A percentile compares a stretch with the other conserved stretches of the same genome.
Conservation (phyloP, 2,329 filamentous ascomycete species). For the Colletotrichum chrysophilum region DNA sequence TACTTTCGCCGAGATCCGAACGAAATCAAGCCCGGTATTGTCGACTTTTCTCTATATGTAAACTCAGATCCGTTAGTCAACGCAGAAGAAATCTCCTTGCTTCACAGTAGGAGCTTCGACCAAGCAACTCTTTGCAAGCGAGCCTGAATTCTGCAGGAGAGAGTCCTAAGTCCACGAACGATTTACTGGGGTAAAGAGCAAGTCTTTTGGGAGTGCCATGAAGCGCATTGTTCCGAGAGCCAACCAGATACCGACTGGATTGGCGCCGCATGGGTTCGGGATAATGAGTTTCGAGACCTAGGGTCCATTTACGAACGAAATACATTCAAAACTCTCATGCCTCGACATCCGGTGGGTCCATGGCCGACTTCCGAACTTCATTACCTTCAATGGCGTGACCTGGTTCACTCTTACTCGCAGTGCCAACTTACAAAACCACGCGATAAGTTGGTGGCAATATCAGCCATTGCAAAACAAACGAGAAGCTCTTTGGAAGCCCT, state of each 20-base stretch:
- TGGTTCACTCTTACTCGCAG: not conserved
- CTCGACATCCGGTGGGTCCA: not conserved
- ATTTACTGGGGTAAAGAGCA: not conserved
- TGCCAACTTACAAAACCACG: not conserved
- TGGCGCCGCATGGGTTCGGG: too few species aligned
- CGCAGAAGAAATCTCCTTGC: not conserved
- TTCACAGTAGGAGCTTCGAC: not conserved
- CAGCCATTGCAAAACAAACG: not conserved
- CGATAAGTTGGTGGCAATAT: not conserved
- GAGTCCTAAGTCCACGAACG: not conserved
- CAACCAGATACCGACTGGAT: not conserved
- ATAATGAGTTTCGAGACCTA: too few species aligned
- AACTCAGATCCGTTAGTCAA: not conserved
- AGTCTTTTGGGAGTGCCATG: not conserved
- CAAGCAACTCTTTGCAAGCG: not conserved
- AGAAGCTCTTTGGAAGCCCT: not conserved
- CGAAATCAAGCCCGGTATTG: not conserved
- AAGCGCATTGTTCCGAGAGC: not conserved
- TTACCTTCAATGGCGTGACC: not conserved
- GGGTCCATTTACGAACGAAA: too few species aligned
- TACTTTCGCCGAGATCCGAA: not conserved
- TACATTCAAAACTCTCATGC: not conserved
- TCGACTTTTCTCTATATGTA: not conserved
- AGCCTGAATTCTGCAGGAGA: not conserved
- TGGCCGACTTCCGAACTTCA: too few species aligned